phyloP scores from a whole-genome alignment of 169 alveolate species.

The Eimeria brunetti region DNA sequence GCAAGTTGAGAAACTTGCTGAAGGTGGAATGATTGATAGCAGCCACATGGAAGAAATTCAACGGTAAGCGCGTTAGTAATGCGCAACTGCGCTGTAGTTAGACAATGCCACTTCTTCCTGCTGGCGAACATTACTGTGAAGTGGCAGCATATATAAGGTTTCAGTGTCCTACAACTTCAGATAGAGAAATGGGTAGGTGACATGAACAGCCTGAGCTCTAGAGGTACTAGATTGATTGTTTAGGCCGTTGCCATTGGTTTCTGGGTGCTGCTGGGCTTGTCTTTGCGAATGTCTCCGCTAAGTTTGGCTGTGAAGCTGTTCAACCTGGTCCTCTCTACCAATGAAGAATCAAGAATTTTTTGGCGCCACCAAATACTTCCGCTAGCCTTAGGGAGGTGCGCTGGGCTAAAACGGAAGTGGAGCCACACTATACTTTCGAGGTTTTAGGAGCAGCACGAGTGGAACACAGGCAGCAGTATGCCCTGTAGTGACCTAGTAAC shows the following conservation, averaged over 20 bases:
- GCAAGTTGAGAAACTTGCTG: constrained; percentile 73
- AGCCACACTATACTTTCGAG: background rate
- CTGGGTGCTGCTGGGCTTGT: background rate
- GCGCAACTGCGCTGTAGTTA: background rate
- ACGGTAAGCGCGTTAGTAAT: constrained; percentile 30
- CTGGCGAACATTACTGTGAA: background rate
- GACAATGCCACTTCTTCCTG: background rate
- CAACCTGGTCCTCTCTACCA: constrained; percentile 71
- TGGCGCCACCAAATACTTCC: constrained; percentile 79
- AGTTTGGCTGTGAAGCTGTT: constrained; percentile 72
- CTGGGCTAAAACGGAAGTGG: background rate
- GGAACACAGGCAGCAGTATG: background rate
- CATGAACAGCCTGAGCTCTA: background rate
- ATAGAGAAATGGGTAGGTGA: background rate
- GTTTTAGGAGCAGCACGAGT: background rate
- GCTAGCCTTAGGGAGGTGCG: constrained; percentile 72
- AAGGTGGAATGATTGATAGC: constrained; percentile 20
- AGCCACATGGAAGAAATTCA: constrained; percentile 71
- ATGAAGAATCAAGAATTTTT: constrained; percentile 72
- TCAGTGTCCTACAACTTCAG: background rate
- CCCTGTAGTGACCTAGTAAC: background rate
- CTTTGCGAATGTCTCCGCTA: constrained; percentile 9
- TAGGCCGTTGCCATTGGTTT: background rate
- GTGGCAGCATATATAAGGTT: background rate
- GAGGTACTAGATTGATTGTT: background rate